Percentiles rank a stretch among this genome's conserved stretches.
phyloP scores from a whole-genome alignment of 176 grass and related monocot genomes.

The Triticum timopheevii region DNA sequence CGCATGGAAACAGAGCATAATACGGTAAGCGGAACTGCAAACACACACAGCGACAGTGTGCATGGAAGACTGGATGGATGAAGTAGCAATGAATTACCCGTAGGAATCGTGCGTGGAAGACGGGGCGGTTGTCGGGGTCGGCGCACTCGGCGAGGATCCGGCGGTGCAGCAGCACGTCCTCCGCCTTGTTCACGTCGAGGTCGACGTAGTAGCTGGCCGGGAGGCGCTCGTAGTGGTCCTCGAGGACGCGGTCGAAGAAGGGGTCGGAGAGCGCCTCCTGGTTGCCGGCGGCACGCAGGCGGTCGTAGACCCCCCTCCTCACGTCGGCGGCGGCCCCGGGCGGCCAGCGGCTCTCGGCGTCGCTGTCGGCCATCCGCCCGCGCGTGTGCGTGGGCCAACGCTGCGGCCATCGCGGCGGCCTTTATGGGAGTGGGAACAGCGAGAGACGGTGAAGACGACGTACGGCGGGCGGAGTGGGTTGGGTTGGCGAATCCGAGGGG shows the following conservation, averaged over 20 bases:
- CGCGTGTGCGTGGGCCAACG: slow-evolving; percentile 30
- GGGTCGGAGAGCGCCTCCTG: slow-evolving; percentile 50
- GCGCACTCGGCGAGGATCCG: slow-evolving; percentile 68
- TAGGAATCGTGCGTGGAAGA: slow-evolving; percentile 81
- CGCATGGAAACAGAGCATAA: not conserved
- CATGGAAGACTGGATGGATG: too few relatives aligned
- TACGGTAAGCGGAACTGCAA: too few relatives aligned
- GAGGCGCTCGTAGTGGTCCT: slow-evolving; percentile 50
- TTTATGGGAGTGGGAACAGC: not conserved
- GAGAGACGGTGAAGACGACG: not conserved
- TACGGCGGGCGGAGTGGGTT: too few relatives aligned
- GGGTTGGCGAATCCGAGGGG: slow-evolving; percentile 21
- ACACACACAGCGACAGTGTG: too few relatives aligned
- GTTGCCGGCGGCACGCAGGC: slow-evolving; percentile 44
- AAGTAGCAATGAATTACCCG: slow-evolving; percentile 20
- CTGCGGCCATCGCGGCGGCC: not conserved
- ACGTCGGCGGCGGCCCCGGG: slow-evolving; percentile 5
- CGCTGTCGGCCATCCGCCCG: slow-evolving; percentile 8
- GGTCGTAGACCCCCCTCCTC: slow-evolving; percentile 49
- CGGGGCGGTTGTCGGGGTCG: slow-evolving; percentile 61
- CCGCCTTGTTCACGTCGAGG: slow-evolving; percentile 50
- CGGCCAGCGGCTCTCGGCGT: slow-evolving; percentile 48
- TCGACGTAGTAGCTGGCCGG: slow-evolving; percentile 73
- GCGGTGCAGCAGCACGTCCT: slow-evolving; percentile 85
- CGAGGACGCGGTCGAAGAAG: slow-evolving; percentile 39